Base-by-base conservation (phyloP, 140 eudicot genomes). In the Flaveria floridana region DNA sequence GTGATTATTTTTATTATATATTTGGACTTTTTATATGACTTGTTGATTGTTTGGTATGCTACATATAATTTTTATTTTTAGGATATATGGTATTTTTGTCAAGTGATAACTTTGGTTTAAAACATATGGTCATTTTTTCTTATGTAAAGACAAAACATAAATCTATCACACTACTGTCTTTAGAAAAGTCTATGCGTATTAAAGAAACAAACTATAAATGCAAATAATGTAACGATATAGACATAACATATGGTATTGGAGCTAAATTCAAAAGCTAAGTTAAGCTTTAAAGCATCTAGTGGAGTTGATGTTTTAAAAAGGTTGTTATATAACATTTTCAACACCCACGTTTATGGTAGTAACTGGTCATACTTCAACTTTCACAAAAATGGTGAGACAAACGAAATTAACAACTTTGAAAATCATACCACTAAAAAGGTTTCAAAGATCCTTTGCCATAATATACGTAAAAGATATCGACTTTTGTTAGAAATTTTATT, bases 281-380 rank as follows among this genome's bases (percentile, higher is more conserved):
- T 48, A n/a, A 65, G 39, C 70, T 37, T 16, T 37, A 65, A 34
- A 65, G 23, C 70, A 65, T 37, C 50, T 11, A 28, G 65, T 58
- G 65, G 34, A 52, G 11, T 52, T 48, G 26, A 19, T 53, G 21
- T 9, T 53, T 52, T 53, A 53, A 19, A 19, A 19, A 55, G 62
- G 26, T 55, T 55, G 62, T 16, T 55, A 55, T 55, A 12, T 55
- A 16, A 18, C 4, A 55, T 19, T 55, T 55, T 55, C 62, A 55
- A 55, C 62, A 55, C 26, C 77, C 46, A 55, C 81, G 69, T 76
- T 64, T 71, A 41, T 82, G 67, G 78, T 80, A 44, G 6, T 51
- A 34, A 68, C 75, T 3, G 26, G 68, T 74, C 80, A 73, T 67
- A 73, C 67, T 68, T 80, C 80, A 74, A 68, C 44, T 82, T 78